Percentiles rank a stretch among this genome's conserved stretches.
Evolutionary conservation across 257 asterid genomes (phyloP).

Genomic region (Phtheirospermum japonicum): DNA sequence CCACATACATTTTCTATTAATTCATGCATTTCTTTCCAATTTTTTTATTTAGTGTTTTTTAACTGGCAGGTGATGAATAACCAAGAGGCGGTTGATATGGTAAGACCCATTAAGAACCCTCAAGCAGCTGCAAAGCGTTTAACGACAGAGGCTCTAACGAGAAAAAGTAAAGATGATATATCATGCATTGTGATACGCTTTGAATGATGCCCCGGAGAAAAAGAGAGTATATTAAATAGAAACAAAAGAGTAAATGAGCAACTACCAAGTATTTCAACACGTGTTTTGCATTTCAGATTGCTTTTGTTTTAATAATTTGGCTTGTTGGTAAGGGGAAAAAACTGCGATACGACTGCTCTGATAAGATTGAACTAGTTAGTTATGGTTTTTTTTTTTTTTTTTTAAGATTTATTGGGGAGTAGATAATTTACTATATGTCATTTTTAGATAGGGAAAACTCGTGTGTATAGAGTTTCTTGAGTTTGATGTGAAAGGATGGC

Average conservation of each 20-base stretch:
- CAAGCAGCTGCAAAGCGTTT: constrained; percentile 75
- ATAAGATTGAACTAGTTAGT: constrained; percentile 20
- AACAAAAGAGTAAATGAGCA: not conserved
- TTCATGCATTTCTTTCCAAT: not conserved
- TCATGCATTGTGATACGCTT: constrained; percentile 78
- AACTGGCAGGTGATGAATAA: constrained; percentile 64
- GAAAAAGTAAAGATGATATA: constrained; percentile 84
- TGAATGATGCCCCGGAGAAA: constrained; percentile 35
- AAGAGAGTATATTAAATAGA: not conserved
- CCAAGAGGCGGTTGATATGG: constrained; percentile 73
- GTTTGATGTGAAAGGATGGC: constrained; percentile 28
- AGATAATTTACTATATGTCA: constrained; percentile 25
- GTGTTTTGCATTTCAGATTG: constrained; percentile 16
- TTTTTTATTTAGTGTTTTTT: not conserved
- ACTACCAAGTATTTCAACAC: constrained; percentile 1
- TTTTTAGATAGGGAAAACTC: constrained; percentile 28
- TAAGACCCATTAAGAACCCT: constrained; percentile 58
- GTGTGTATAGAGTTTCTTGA: constrained; percentile 26
- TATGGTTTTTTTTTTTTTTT: constrained; percentile 21
- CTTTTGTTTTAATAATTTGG: constrained; percentile 24
- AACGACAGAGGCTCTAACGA: constrained; percentile 61
- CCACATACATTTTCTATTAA: not conserved
- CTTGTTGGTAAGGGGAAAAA: constrained; percentile 27
- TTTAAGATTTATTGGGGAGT: constrained; percentile 22
- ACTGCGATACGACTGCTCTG: constrained; percentile 11